Evolutionary conservation across 805 yeast genomes (phyloP).

Genomic region (Naumovozyma dairenensis): DNA sequence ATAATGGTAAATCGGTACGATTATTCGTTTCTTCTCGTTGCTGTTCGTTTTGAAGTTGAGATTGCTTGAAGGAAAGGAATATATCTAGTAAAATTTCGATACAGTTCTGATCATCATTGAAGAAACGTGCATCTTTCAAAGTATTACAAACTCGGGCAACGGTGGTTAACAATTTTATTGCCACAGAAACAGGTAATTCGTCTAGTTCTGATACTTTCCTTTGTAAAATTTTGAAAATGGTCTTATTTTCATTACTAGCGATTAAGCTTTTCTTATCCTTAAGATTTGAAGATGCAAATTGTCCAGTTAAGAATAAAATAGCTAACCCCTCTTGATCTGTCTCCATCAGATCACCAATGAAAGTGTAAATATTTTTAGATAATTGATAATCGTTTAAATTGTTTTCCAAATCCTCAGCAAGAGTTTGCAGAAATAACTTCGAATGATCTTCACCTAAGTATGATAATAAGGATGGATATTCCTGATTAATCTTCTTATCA

Average conservation of each 20-base stretch:
- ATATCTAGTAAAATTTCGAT: constrained; percentile 29
- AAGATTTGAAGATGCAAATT: constrained; percentile 32
- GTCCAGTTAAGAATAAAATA: constrained; percentile 48
- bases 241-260: constrained; percentile 14
- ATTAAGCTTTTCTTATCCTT: constrained; percentile 4
- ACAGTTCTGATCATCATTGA: constrained; percentile 36
- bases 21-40: neutral
- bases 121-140: constrained; percentile 59
- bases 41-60: constrained; percentile 1
- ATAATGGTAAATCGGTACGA: no score
- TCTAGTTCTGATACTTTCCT: constrained; percentile 42
- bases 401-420: constrained; percentile 52
- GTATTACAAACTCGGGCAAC: constrained; percentile 65
- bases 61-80: constrained; percentile 27
- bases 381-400: constrained; percentile 43
- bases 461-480: constrained; percentile 71
- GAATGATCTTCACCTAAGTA: constrained; percentile 65
- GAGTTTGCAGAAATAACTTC: constrained; percentile 44
- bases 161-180: constrained; percentile 61
- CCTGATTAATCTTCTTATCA: no score
- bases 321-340: constrained; percentile 75
- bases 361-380: constrained; percentile 48
- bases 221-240: constrained; percentile 49
- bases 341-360: constrained; percentile 57
- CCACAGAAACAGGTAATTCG: constrained; percentile 50